phyloP scores from a whole-genome alignment of 768 basidiomycete species.

The Guyanaporus albipodus region DNA sequence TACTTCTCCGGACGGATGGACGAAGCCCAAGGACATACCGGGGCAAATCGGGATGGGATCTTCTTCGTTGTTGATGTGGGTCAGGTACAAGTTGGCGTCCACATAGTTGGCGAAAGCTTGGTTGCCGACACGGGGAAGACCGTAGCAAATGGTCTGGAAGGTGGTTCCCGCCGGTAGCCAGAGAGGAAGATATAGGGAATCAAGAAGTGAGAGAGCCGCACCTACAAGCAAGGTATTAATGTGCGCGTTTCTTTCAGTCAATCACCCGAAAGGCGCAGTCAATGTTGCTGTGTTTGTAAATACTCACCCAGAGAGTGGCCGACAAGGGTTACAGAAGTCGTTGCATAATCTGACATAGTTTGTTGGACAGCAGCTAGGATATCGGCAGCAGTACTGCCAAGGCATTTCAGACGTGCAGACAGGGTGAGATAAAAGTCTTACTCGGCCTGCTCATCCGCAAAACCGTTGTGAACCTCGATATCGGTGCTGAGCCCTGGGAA shows the following conservation, averaged over 20 bases:
- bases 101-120: conserved; percentile 57
- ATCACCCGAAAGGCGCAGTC: too few relatives aligned
- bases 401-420: neutral
- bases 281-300: neutral
- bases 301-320: conserved; percentile 41
- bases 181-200: conserved; percentile 38
- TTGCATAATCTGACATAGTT: conserved; percentile 34
- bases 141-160: conserved; percentile 33
- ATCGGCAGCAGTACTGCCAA: conserved; percentile 35
- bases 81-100: conserved; percentile 42
- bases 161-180: conserved; percentile 32
- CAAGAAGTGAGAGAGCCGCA: conserved; percentile 37
- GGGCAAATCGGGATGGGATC: conserved; percentile 39
- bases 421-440: conserved; percentile 22
- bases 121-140: conserved; percentile 48
- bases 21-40: conserved; percentile 35
- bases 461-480: conserved; percentile 47
- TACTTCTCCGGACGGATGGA: conserved; percentile 39
- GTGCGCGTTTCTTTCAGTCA: too few relatives aligned
- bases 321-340: conserved; percentile 40
- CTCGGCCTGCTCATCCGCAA: conserved; percentile 42
- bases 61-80: conserved; percentile 51
- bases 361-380: conserved; percentile 44
- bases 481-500: conserved; percentile 47
- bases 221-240: conserved; percentile 26